Percentiles rank a stretch among this genome's conserved stretches.
These are phyloP conservation scores for Ceratobasidium sp. DNA, from an alignment of 1,284 basidiomycete genomes.

Conservation along the genomic window DNA sequence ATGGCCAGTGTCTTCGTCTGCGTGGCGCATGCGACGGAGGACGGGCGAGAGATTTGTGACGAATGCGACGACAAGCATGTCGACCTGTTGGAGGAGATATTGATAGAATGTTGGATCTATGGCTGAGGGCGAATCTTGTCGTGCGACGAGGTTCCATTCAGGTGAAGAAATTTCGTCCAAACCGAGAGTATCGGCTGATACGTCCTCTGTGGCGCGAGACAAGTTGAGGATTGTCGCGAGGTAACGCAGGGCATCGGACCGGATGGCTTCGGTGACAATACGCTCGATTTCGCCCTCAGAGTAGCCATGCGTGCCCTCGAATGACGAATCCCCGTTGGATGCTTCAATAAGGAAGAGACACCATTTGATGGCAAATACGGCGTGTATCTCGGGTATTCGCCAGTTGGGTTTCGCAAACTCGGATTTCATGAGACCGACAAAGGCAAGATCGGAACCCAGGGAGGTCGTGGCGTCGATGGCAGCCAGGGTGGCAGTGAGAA, in stretches of 20 bases:
- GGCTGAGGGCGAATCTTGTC: too few relatives aligned
- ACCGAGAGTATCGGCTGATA: too few relatives aligned
- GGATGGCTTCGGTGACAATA: conserved; percentile 82
- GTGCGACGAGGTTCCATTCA: too few relatives aligned
- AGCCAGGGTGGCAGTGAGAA: conserved; percentile 74
- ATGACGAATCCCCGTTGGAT: too few relatives aligned
- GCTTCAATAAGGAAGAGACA: conserved; percentile 70
- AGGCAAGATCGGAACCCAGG: conserved; percentile 48
- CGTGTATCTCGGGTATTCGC: conserved; percentile 80
- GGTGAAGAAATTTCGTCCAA: conserved; percentile 57
- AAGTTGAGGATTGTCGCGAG: too few relatives aligned
- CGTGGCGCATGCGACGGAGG: too few relatives aligned
- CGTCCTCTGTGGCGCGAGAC: too few relatives aligned
- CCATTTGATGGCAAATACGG: conserved; percentile 85
- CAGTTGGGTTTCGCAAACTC: conserved; percentile 58
- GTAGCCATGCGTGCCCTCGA: too few relatives aligned
- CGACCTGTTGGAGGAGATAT: conserved; percentile 77
- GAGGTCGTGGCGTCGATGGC: conserved; percentile 67
- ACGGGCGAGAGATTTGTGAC: too few relatives aligned
- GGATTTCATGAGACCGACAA: conserved; percentile 50
- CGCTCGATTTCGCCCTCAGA: conserved; percentile 83
- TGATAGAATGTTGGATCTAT: too few relatives aligned
- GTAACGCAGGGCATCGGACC: too few relatives aligned
- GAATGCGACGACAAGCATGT: conserved; percentile 76
- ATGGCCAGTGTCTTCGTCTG: too few relatives aligned